Conservation (phyloP, 2,329 filamentous ascomycete species). For the Zasmidium citrigriseum region DNA sequence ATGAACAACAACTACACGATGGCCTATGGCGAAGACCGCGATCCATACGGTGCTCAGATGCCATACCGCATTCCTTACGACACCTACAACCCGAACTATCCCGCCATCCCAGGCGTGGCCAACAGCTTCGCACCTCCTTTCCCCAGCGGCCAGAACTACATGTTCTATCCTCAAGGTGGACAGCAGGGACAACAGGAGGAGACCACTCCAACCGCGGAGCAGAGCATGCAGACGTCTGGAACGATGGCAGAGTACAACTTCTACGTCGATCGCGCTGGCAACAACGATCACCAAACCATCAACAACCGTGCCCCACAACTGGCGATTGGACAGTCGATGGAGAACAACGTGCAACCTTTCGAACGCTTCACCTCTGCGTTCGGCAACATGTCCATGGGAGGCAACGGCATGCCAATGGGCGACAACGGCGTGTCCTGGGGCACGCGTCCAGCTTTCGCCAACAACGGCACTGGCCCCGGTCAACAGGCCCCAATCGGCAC, state of each 20-base stretch:
- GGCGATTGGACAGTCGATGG: neutral
- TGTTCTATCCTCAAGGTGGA: conserved; percentile 9
- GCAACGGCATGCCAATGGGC: neutral
- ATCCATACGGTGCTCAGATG: conserved; percentile 36
- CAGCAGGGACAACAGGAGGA: neutral
- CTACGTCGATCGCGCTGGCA: conserved; percentile 19
- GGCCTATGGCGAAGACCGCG: conserved; percentile 34
- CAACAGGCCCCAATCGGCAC: conserved; percentile 14
- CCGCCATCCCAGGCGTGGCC: conserved; percentile 32
- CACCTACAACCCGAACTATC: conserved; percentile 37
- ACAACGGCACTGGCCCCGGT: neutral
- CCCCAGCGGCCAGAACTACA: conserved; percentile 9
- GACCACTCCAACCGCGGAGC: neutral
- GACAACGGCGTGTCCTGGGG: neutral
- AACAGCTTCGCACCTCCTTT: conserved; percentile 31
- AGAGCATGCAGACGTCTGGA: conserved; percentile 1
- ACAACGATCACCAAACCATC: conserved; percentile 9
- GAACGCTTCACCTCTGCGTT: neutral
- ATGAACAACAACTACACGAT: conserved; percentile 34
- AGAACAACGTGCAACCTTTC: neutral
- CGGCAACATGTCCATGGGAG: neutral
- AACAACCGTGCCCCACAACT: neutral
- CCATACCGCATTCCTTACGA: conserved; percentile 35
- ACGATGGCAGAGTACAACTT: conserved; percentile 20
- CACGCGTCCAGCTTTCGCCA: neutral